These are phyloP conservation scores for Leucocoprinus birnbaumii DNA, from an alignment of 768 basidiomycete genomes.

Conservation along the genomic window DNA sequence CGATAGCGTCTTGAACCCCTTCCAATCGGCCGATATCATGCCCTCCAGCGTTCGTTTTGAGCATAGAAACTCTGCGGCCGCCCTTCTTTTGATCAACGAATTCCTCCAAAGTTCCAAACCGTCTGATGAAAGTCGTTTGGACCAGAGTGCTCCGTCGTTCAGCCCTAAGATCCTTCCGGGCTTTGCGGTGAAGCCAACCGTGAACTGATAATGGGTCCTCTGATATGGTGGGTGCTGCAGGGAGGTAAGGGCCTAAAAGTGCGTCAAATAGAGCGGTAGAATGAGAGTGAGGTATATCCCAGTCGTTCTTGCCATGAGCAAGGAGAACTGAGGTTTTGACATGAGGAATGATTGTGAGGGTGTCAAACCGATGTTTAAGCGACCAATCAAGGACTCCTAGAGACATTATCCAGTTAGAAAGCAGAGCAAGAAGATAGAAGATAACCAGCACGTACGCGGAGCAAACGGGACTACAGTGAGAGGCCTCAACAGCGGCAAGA, in stretches of 20 bases:
- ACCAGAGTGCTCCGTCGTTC: conserved; percentile 39
- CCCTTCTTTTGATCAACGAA: conserved; percentile 28
- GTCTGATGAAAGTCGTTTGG: conserved; percentile 35
- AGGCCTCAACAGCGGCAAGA: conserved; percentile 71
- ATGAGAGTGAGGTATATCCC: conserved; percentile 70
- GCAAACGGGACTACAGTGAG: conserved; percentile 60
- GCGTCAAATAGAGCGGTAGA: conserved; percentile 66
- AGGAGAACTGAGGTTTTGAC: conserved; percentile 69
- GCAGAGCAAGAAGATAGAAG: neutral
- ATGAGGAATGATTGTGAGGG: conserved; percentile 52
- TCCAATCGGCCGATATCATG: conserved; percentile 64
- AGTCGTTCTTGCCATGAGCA: conserved; percentile 70
- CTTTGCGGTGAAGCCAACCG: conserved; percentile 40
- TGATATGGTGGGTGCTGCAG: conserved; percentile 31
- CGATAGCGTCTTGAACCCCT: conserved; percentile 66
- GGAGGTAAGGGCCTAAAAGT: conserved; percentile 59
- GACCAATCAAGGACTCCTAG: conserved; percentile 54
- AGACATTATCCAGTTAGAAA: conserved; percentile 1
- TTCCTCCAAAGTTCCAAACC: conserved; percentile 42
- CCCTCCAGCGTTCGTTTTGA: conserved; percentile 55
- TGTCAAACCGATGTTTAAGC: conserved; percentile 58
- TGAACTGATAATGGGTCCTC: conserved; percentile 29
- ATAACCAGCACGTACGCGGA: conserved; percentile 63
- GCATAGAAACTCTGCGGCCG: conserved; percentile 46
- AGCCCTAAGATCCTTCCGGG: conserved; percentile 32